Conservation (phyloP, 345 rosid genomes). For the Eutrema heterophyllum region DNA sequence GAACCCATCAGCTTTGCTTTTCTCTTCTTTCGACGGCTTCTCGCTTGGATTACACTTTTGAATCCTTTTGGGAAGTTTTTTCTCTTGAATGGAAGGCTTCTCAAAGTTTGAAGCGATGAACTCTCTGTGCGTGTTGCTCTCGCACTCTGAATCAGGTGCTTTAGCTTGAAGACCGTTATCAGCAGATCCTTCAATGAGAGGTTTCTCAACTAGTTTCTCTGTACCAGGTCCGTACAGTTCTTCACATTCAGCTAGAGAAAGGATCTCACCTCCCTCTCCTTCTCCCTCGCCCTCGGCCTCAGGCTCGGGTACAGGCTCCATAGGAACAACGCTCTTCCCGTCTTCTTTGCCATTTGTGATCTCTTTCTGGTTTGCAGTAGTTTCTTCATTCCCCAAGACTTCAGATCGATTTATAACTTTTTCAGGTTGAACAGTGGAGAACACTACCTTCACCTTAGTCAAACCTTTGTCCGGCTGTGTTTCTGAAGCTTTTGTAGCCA, state of each 20-base stretch:
- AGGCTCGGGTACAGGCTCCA: constrained; percentile 37
- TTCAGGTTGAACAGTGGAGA: constrained; percentile 55
- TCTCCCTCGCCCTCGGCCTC: constrained; percentile 28
- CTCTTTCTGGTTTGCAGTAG: constrained; percentile 17
- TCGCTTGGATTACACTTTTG: constrained; percentile 34
- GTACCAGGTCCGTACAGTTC: constrained; percentile 85
- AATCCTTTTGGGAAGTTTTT: constrained; percentile 21
- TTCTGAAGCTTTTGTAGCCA: constrained; percentile 38
- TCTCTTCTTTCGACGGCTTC: constrained; percentile 37
- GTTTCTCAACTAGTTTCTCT: constrained; percentile 53
- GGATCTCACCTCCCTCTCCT: constrained; percentile 30
- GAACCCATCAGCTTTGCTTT: constrained; percentile 29
- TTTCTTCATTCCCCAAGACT: constrained; percentile 30
- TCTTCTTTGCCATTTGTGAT: constrained; percentile 31
- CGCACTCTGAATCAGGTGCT: constrained; percentile 33
- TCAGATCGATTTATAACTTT: constrained; percentile 31
- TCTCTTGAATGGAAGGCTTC: constrained; percentile 33
- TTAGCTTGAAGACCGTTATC: constrained; percentile 30
- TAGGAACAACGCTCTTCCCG: constrained; percentile 27
- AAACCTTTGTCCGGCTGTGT: constrained; percentile 45
- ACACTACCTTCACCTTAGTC: constrained; percentile 66
- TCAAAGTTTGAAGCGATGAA: constrained; percentile 20
- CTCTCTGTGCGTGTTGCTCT: constrained; percentile 22
- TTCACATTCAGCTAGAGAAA: constrained; percentile 76
- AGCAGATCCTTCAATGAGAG: constrained; percentile 38